These are phyloP conservation scores for Penicillium lagena DNA, from an alignment of 495 filamentous ascomycete genomes.

Conservation along the genomic window DNA sequence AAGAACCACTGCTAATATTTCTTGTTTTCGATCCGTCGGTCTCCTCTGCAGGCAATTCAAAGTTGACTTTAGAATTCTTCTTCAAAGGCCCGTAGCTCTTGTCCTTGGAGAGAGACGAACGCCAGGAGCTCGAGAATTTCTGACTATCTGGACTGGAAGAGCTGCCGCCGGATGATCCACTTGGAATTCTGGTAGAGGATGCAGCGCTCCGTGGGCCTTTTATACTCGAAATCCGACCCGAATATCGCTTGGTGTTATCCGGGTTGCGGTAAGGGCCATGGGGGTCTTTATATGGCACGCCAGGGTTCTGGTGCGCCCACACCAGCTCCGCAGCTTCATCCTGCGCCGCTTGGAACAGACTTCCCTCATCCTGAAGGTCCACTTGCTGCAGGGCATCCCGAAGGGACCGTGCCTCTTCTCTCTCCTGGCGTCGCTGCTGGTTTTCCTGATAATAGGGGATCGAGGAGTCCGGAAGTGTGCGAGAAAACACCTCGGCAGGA, in stretches of 20 bases:
- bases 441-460: conserved; percentile 70
- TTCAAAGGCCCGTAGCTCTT: conserved; percentile 9
- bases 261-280: conserved; percentile 54
- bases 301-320: conserved; percentile 72
- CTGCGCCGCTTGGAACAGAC: conserved; percentile 68
- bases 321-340: conserved; percentile 85
- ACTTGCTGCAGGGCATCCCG: conserved; percentile 77
- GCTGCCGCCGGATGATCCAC: conserved; percentile 12
- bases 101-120: conserved; percentile 9
- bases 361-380: conserved; percentile 63
- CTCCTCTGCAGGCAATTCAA: conserved; percentile 29
- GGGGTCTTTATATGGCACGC: conserved; percentile 44
- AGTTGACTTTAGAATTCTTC: conserved; percentile 38
- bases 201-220: conserved; percentile 34
- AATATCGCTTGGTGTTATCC: conserved; percentile 32
- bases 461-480: conserved; percentile 28
- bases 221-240: conserved; percentile 53
- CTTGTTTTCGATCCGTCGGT: conserved; percentile 20
- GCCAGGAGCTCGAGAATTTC: background rate
- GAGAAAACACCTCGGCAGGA: conserved; percentile 31
- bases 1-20: conserved; percentile 32
- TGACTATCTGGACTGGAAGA: conserved; percentile 20
- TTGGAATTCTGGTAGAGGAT: conserved; percentile 10
- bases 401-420: conserved; percentile 71
- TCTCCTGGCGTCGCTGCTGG: conserved; percentile 77